Percentiles rank a stretch among this genome's conserved stretches.
phyloP scores from a whole-genome alignment of 2,329 filamentous ascomycete genomes.

The Teratosphaeria destructans region DNA sequence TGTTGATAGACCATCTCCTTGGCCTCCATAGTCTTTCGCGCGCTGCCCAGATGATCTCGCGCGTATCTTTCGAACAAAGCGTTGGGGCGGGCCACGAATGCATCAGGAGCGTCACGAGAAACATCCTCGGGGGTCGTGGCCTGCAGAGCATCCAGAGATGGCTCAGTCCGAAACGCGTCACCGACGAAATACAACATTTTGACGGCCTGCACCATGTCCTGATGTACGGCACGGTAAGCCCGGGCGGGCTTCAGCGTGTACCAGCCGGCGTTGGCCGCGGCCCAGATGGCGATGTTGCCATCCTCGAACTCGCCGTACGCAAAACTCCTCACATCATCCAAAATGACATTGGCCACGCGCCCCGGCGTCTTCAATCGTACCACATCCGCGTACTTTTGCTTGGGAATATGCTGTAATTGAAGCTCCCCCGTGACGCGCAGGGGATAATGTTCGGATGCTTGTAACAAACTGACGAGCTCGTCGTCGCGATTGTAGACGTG shows the following conservation, averaged over 20 bases:
- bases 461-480: slow-evolving; percentile 44
- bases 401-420: slow-evolving; percentile 27
- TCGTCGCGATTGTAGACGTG: slow-evolving; percentile 33
- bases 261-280: slow-evolving; percentile 55
- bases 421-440: slow-evolving; percentile 52
- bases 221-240: slow-evolving; percentile 46
- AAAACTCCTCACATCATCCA: slow-evolving; percentile 40
- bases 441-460: slow-evolving; percentile 50
- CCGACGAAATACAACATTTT: slow-evolving; percentile 53
- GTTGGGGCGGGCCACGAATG: slow-evolving; percentile 15
- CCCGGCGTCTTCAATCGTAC: neutral
- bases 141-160: too few relatives aligned
- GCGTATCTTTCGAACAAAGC: slow-evolving; percentile 31
- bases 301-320: slow-evolving; percentile 45
- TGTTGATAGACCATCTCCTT: slow-evolving; percentile 18
- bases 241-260: slow-evolving; percentile 54
- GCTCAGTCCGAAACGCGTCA: slow-evolving; percentile 40
- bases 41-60: slow-evolving; percentile 9
- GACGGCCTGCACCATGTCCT: slow-evolving; percentile 53
- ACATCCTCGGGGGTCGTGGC: too few relatives aligned
- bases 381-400: neutral
- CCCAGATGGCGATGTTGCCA: slow-evolving; percentile 53
- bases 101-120: too few relatives aligned
- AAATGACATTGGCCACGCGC: slow-evolving; percentile 34
- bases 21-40: slow-evolving; percentile 19